Conservation (phyloP, 257 asterid species). For the Nicotiana benthamiana region DNA sequence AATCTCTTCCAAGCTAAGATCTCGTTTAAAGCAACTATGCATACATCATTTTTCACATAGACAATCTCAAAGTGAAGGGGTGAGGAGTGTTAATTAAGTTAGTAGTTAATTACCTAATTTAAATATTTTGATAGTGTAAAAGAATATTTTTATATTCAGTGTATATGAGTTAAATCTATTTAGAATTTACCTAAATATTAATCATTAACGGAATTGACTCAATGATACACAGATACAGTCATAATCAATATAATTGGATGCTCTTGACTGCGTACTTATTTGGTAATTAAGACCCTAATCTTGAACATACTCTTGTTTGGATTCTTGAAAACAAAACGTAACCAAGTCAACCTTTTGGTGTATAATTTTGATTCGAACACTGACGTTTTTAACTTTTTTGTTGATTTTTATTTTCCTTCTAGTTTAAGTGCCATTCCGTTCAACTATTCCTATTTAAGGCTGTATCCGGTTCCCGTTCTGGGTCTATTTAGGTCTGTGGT, state of each 20-base stretch:
- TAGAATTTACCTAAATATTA: background rate
- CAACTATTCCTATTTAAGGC: background rate
- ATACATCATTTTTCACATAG: background rate
- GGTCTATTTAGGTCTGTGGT: too few species aligned
- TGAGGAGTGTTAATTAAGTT: background rate
- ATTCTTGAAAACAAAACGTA: background rate
- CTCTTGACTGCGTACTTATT: constrained; percentile 3
- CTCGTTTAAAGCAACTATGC: background rate
- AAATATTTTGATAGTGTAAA: background rate
- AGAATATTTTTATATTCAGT: background rate
- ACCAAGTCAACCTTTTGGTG: background rate
- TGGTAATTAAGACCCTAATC: background rate
- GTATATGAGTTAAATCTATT: background rate
- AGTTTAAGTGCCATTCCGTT: background rate
- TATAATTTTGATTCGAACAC: background rate
- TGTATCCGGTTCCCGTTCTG: too few species aligned
- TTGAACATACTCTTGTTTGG: background rate
- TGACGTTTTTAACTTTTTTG: background rate
- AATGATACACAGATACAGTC: background rate
- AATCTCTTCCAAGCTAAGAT: constrained; percentile 5
- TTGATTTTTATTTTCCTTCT: background rate
- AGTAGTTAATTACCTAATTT: background rate
- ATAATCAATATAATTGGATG: background rate
- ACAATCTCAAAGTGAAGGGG: background rate
- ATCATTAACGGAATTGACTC: background rate